Conservation (phyloP, 2,329 filamentous ascomycete genomes). For the Verticillium klebahnii region DNA sequence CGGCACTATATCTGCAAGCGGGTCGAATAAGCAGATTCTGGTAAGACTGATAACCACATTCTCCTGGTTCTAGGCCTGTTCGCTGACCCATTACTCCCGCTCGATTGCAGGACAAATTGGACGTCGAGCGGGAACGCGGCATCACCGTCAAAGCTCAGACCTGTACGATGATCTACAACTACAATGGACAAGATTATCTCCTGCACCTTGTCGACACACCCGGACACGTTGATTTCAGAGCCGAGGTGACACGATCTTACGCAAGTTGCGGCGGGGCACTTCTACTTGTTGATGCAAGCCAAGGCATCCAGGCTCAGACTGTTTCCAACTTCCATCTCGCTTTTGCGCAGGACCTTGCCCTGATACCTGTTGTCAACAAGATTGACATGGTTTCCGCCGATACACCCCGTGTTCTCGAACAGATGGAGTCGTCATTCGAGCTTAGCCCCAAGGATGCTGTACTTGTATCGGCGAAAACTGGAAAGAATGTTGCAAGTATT, state of each 20-base stretch:
- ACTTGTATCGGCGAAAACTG: slow-evolving; percentile 87
- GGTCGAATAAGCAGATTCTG: slow-evolving; percentile 85
- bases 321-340: slow-evolving; percentile 98
- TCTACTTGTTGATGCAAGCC: slow-evolving; percentile 89
- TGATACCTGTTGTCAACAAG: slow-evolving; percentile 95
- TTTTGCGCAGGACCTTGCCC: slow-evolving; percentile 80
- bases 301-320: slow-evolving; percentile 95
- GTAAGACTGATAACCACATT: slow-evolving; percentile 18
- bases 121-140: slow-evolving; percentile 86
- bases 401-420: slow-evolving; percentile 75
- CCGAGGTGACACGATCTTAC: slow-evolving; percentile 93
- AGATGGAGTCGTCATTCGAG: slow-evolving; percentile 85
- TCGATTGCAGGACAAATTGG: slow-evolving; percentile 70
- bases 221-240: slow-evolving; percentile 95
- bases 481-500: slow-evolving; percentile 77
- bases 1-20: slow-evolving; percentile 80
- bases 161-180: slow-evolving; percentile 92
- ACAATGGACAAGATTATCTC: slow-evolving; percentile 82
- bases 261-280: slow-evolving; percentile 92
- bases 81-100: not conserved
- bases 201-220: slow-evolving; percentile 95
- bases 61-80: not conserved
- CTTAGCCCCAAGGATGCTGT: slow-evolving; percentile 69
- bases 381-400: slow-evolving; percentile 90
- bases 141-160: slow-evolving; percentile 99